Conservation (phyloP, 1,139 yeast species). For the Candida neerlandica region DNA sequence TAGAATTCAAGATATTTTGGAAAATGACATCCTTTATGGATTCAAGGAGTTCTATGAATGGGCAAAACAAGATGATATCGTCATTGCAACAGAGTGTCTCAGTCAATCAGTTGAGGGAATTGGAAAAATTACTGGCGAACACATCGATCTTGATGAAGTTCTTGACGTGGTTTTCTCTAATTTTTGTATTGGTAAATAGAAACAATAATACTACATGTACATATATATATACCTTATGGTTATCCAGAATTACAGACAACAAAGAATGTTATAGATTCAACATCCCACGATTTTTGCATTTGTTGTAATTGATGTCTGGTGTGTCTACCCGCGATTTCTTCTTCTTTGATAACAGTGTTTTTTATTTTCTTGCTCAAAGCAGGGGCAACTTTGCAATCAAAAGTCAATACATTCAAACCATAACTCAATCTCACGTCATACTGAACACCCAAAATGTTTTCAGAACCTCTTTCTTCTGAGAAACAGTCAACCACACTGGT, state of each 20-base stretch:
- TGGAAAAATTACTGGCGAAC: slow-evolving; percentile 88
- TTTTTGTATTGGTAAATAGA: slow-evolving; percentile 84
- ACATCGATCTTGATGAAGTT: slow-evolving; percentile 88
- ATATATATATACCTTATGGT: neutral
- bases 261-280: slow-evolving; percentile 43
- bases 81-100: slow-evolving; percentile 78
- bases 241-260: slow-evolving; percentile 26
- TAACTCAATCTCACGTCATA: slow-evolving; percentile 52
- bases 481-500: slow-evolving; percentile 39
- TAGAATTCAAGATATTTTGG: slow-evolving; percentile 72
- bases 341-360: slow-evolving; percentile 23
- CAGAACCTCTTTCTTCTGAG: slow-evolving; percentile 29
- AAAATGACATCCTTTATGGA: slow-evolving; percentile 73
- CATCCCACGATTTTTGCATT: slow-evolving; percentile 51
- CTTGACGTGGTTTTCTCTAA: slow-evolving; percentile 88
- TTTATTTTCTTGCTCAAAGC: slow-evolving; percentile 36
- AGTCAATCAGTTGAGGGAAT: slow-evolving; percentile 80
- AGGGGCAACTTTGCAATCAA: slow-evolving; percentile 51
- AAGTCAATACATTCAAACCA: slow-evolving; percentile 50
- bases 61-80: slow-evolving; percentile 66
- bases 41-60: slow-evolving; percentile 59
- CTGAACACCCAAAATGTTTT: slow-evolving; percentile 34
- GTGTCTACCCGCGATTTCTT: slow-evolving; percentile 42
- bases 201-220: slow-evolving; percentile 7
- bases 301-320: slow-evolving; percentile 53